Percentiles rank a stretch among this genome's conserved stretches.
These are phyloP conservation scores for Berberis vulgaris DNA, from an alignment of 164 flowering plant genomes.

Conservation along the genomic window DNA sequence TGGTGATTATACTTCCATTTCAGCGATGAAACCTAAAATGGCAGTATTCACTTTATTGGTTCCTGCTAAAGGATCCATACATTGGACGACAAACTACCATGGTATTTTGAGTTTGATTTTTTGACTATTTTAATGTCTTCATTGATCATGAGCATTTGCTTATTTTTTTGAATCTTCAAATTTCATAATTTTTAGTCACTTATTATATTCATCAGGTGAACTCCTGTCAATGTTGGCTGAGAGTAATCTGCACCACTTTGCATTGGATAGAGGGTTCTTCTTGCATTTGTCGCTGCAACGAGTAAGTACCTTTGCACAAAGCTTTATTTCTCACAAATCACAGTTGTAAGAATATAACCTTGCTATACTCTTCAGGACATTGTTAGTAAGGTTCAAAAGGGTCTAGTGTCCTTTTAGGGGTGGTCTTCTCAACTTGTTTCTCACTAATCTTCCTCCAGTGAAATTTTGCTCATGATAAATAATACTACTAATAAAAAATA, in stretches of 20 bases:
- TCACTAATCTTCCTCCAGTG: no score
- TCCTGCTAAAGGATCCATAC: slow-evolving; percentile 59
- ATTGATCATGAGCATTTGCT: no score
- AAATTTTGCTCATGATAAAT: no score
- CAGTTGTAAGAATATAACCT: no score
- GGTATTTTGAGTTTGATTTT: slow-evolving; percentile 24
- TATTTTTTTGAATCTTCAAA: not conserved
- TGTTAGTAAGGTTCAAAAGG: no score
- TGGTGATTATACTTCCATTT: slow-evolving; percentile 42
- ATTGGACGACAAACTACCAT: slow-evolving; percentile 57
- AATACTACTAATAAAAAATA: no score
- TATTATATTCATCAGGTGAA: slow-evolving; percentile 27
- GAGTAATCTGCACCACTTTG: slow-evolving; percentile 56
- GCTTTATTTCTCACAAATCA: no score
- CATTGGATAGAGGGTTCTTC: slow-evolving; percentile 61
- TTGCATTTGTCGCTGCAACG: slow-evolving; percentile 60
- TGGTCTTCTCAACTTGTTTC: no score
- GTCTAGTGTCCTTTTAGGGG: no score
- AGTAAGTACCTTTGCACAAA: slow-evolving; percentile 34
- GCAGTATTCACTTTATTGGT: slow-evolving; percentile 45
- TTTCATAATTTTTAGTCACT: not conserved
- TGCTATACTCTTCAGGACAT: no score
- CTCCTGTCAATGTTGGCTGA: slow-evolving; percentile 29
- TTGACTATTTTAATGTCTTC: no score
- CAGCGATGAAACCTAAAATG: slow-evolving; percentile 52